phyloP scores from a whole-genome alignment of 2,329 filamentous ascomycete species.

The Cercospora brassicicola region DNA sequence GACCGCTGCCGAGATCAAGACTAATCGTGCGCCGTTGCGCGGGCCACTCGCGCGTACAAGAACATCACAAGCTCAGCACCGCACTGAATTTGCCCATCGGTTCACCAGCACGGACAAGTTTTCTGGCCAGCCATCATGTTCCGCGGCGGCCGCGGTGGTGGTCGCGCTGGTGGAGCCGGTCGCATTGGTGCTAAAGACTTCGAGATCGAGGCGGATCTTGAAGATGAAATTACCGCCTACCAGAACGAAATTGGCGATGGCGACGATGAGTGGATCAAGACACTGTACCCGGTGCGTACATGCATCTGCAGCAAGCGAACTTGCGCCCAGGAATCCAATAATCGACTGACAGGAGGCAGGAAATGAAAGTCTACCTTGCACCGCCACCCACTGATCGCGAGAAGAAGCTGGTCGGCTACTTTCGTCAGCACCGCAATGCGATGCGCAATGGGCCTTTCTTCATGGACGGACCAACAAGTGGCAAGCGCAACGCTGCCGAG shows the following conservation, averaged over 20 bases:
- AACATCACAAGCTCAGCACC: not conserved
- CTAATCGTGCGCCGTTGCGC: not conserved
- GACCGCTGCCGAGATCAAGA: not conserved
- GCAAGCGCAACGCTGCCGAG: constrained; percentile 53
- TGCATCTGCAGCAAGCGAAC: not conserved
- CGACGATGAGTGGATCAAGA: constrained; percentile 24
- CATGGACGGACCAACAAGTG: constrained; percentile 32
- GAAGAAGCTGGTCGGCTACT: constrained; percentile 16
- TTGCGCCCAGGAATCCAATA: not conserved
- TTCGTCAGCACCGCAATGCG: constrained; percentile 18
- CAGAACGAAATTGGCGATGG: constrained; percentile 16
- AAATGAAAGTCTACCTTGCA: constrained; percentile 13
- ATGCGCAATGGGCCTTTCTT: constrained; percentile 28
- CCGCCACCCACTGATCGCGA: constrained; percentile 21
- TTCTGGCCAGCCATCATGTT: constrained; percentile 17
- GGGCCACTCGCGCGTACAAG: not conserved
- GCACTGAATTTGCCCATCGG: not conserved
- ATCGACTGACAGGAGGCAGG: constrained; percentile 8
- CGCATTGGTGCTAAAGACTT: constrained; percentile 21
- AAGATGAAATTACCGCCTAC: constrained; percentile 24
- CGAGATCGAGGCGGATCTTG: constrained; percentile 26
- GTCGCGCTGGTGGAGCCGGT: constrained; percentile 18
- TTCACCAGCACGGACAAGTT: not conserved
- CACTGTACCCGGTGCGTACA: constrained; percentile 25
- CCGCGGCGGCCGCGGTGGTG: constrained; percentile 18